A percentile compares a stretch with the other conserved stretches of the same genome.
Evolutionary conservation across 176 grass and related monocot genomes (phyloP).

Genomic region (Typha latifolia): DNA sequence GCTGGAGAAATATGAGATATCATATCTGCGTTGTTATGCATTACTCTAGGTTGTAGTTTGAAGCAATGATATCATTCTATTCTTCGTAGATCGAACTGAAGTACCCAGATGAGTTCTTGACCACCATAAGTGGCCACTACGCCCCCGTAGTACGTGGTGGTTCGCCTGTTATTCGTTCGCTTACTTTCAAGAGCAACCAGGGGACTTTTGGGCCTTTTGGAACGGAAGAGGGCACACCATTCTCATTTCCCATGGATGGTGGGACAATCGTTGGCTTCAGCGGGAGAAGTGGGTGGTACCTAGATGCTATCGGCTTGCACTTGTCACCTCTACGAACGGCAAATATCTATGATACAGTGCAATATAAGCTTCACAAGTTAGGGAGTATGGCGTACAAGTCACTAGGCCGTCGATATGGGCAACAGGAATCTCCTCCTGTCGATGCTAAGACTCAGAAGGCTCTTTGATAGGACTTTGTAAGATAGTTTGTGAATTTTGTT

Average conservation of each 20-base stretch:
- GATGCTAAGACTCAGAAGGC: neutral
- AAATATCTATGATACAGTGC: neutral
- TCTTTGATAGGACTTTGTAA: neutral
- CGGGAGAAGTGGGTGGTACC: slow-evolving; percentile 29
- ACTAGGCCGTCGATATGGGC: neutral
- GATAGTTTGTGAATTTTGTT: no score
- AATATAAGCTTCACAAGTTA: slow-evolving; percentile 12
- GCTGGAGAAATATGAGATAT: no score
- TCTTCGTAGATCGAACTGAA: slow-evolving; percentile 20
- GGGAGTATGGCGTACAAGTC: slow-evolving; percentile 15
- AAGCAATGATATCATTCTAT: neutral
- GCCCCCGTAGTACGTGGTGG: slow-evolving; percentile 10
- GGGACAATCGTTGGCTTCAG: slow-evolving; percentile 37
- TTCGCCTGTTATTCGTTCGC: slow-evolving; percentile 29
- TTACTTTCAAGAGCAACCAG: slow-evolving; percentile 29
- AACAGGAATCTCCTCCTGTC: neutral
- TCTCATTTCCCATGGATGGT: slow-evolving; percentile 19
- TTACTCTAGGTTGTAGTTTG: neutral
- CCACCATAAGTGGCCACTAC: slow-evolving; percentile 28
- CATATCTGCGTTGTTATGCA: neutral
- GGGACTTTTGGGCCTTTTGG: slow-evolving; percentile 29
- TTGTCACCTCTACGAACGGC: slow-evolving; percentile 13
- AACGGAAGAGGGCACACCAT: slow-evolving; percentile 15
- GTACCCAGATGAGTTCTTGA: slow-evolving; percentile 36
- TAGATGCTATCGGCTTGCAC: slow-evolving; percentile 32